Evolutionary conservation across 345 rosid genomes (phyloP).

Genomic region (Turnera subulata): DNA sequence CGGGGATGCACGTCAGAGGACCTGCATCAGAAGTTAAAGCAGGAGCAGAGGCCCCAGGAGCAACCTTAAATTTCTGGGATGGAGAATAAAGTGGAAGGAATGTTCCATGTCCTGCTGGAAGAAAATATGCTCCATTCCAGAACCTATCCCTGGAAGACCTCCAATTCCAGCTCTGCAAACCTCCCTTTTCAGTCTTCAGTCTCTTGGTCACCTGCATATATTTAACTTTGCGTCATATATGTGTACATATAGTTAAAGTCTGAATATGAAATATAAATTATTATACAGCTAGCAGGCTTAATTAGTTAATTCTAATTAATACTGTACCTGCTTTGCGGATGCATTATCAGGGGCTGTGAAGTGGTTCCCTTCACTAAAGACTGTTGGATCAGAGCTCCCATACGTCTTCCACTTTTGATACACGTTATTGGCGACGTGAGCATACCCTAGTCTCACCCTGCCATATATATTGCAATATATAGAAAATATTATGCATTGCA

Average conservation of each 20-base stretch:
- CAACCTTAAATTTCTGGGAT: slow-evolving; percentile 15
- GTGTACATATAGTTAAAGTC: too few species aligned
- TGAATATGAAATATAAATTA: too few species aligned
- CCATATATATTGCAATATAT: too few species aligned
- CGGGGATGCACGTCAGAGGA: slow-evolving; percentile 9
- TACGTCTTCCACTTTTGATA: slow-evolving; percentile 27
- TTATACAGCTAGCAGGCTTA: too few species aligned
- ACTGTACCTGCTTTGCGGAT: slow-evolving; percentile 13
- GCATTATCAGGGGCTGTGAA: slow-evolving; percentile 10
- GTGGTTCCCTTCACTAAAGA: slow-evolving; percentile 30
- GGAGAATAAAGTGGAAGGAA: slow-evolving; percentile 10
- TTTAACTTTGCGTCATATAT: too few species aligned
- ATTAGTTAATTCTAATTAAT: too few species aligned
- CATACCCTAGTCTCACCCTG: slow-evolving; percentile 29
- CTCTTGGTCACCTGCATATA: slow-evolving; percentile 24
- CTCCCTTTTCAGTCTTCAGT: slow-evolving; percentile 8
- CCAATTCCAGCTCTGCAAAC: slow-evolving; percentile 30
- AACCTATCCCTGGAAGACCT: slow-evolving; percentile 21
- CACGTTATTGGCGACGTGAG: slow-evolving; percentile 23
- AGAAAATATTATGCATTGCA: too few species aligned
- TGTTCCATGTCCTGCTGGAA: slow-evolving; percentile 24
- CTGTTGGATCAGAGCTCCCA: slow-evolving; percentile 25
- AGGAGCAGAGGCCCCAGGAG: slow-evolving; percentile 18
- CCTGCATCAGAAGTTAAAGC: slow-evolving; percentile 23
- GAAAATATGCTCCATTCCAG: slow-evolving; percentile 24